Percentiles rank a stretch among this genome's conserved stretches.
phyloP scores from a whole-genome alignment of 257 asterid genomes.

The Buddleja alternifolia region DNA sequence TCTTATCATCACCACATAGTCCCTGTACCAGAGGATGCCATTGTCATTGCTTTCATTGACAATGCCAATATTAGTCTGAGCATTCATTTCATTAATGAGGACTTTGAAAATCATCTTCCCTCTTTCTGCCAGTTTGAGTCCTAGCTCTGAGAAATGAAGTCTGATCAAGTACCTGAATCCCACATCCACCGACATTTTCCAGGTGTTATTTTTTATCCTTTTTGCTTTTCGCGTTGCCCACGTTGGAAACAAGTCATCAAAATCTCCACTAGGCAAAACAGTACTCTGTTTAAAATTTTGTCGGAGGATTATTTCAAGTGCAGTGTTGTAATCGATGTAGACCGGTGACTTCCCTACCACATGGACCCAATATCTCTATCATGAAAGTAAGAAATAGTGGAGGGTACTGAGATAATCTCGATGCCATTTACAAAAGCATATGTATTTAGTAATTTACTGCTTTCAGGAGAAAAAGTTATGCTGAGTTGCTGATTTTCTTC shows the following conservation, averaged over 20 bases:
- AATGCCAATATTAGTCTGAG: slow-evolving; percentile 34
- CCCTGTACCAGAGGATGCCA: slow-evolving; percentile 35
- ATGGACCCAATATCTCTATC: slow-evolving; percentile 19
- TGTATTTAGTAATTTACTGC: slow-evolving; percentile 24
- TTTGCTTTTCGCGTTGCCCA: slow-evolving; percentile 34
- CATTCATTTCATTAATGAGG: slow-evolving; percentile 42
- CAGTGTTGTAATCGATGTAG: slow-evolving; percentile 47
- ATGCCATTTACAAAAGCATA: slow-evolving; percentile 40
- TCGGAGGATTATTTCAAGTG: slow-evolving; percentile 45
- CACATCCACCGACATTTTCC: slow-evolving; percentile 50
- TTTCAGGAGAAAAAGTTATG: slow-evolving; percentile 27
- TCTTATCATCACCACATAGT: slow-evolving; percentile 44
- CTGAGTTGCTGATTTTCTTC: slow-evolving; percentile 19
- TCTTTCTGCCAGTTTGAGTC: slow-evolving; percentile 28
- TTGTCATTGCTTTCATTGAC: slow-evolving; percentile 33
- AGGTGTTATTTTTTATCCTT: slow-evolving; percentile 26
- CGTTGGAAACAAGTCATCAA: slow-evolving; percentile 31
- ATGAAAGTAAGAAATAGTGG: slow-evolving; percentile 19
- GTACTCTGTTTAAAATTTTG: slow-evolving; percentile 35
- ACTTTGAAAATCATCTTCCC: slow-evolving; percentile 40
- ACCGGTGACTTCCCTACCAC: slow-evolving; percentile 33
- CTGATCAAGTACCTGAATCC: slow-evolving; percentile 61
- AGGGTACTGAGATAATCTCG: slow-evolving; percentile 30
- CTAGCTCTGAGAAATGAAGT: slow-evolving; percentile 54
- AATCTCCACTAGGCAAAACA: slow-evolving; percentile 35